Evolutionary conservation across 169 alveolate species (phyloP), one percentile per base, ranked within the genome.

Genomic region (Eimeria acervulina): DNA sequence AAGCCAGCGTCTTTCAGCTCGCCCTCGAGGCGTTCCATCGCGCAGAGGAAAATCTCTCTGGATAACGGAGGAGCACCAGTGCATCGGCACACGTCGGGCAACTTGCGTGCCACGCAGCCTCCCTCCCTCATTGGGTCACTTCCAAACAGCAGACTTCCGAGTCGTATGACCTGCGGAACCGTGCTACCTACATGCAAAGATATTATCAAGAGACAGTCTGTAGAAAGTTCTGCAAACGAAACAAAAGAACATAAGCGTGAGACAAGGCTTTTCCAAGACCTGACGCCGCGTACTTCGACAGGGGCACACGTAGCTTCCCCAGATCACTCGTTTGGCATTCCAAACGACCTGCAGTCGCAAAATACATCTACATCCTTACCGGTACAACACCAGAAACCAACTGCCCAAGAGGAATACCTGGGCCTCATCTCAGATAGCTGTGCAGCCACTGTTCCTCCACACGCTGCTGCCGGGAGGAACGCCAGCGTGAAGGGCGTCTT

Each of bases 21-120:
- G 10, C 31, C 33, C 68, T 63, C 94, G n/a, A 61, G 83, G 94
- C 59, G 47, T 13, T 28, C 59, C 13, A 31, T n/a, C 83, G 10
- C 66, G 21, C 94, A 55, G 21, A 23, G 66, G 44, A 61, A 33
- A 40, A 52, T 12, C 15, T 28, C 83, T 1, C 7, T 40, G 66
- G 83, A 51, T 8, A n/a, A 23, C 63, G 47, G 21, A 33, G 38
- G 83, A 19, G n/a, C 28, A 31, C 38, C 83, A 40, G 28, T 38
- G 47, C 66, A 28, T 40, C 21, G 61, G 12, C 26, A 21, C 83
- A 40, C 52, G 21, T 52, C 63, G 81, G 55, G 83, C n/a, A 63
- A 40, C 63, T 38, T 87, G 94, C 94, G 94, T 12, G 94, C 94
- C 51, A 87, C 94, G 33, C 94, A 87, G 63, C 94, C 94, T 47